Base-by-base conservation (phyloP, 129 eudicot genomes). In the Pseudognaphalium luteoalbum region DNA sequence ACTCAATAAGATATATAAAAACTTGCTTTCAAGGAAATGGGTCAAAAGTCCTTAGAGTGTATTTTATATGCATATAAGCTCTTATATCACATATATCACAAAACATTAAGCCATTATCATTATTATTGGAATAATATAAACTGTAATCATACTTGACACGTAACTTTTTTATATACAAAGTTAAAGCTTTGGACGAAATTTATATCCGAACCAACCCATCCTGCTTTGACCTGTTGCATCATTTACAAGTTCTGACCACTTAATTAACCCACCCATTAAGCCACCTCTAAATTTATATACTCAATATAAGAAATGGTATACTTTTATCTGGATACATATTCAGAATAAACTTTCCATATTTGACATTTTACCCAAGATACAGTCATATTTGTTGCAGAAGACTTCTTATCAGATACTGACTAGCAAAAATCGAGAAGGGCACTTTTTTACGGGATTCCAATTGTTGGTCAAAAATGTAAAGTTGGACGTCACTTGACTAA, bases 371-470 rank as follows among this genome's bases (percentile, higher is more conserved):
- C 7, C 65, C 9, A 44, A 47, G 30, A 75, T 47, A 30, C 47
- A 51, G 47, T 21, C 22, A 47, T 22, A 30, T 30, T 42, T 75
- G 64, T 75, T 44, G 30, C 37, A 64, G 52, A 64, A 75, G 17
- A 63, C 32, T 32, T 37, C 51, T 32, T 64, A 30, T 50, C 8
- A 25, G 7, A 34, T 16, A 65, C 65, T 34, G 8, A 74, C 16
- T 10, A 56, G 42, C 16, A 16, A 7, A 68, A 25, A 75, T 19
- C 19, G 17, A 44, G 51, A 25, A 25, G 33, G 9, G 61, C 65
- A 64, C 63, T 63, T 47, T 8, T 7, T 64, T 66, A 50, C 12
- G 21, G n/a, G 16, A 76, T 12, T 66, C 73, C 34, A 76, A 68
- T 51, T 65, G 73, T 32, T 47, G 54, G 17, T 47, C 54, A 12